Base-by-base conservation (phyloP, 805 yeast genomes). In the Ogataea pignaliae region DNA sequence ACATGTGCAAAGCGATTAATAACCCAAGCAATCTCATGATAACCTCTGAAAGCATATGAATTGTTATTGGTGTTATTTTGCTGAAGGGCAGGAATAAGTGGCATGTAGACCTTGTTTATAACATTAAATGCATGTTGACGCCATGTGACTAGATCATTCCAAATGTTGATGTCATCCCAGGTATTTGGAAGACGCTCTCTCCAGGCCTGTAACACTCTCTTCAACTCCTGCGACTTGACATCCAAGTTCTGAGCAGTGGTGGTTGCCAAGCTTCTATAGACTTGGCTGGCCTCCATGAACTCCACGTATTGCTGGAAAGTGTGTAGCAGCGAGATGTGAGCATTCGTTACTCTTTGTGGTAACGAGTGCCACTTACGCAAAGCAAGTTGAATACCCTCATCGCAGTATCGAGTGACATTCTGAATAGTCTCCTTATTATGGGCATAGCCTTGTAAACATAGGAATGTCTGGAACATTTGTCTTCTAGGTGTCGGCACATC, bases 71-170 rank as follows among this genome's bases (percentile, higher is more conserved):
- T 81, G 52, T 69, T 76, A 36, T 81, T 78, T 48, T 85, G 88
- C 55, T 88, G 96, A 31, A 88, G 61, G 2, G 88, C 80, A 1
- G 96, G 95, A 48, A 90, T 85, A 57, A 95, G 75, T 9, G 98
- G 98, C 75, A 90, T 76, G 64, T 93, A 93, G 2, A 88, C 95
- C 61, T 86, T 86, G 71, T 93, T 93, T 55, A 93, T 90, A 21
- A 91, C 97, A 51, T 88, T 90, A 73, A 95, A 93, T 0, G 96
- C 97, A 68, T 93, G 98, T 65, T 93, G 98, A 54, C 99, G 77
- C 99, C 99, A 93, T 0, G 98, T 90, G 3, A 93, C 96, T 47
- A 93, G 69, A 60, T 93, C 99, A 53, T 95, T 90, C 99, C 99
- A 93, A 48, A 90, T 78, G 61, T 89, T 91, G 57, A 93, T 90